Evolutionary conservation across 140 eudicot species (phyloP).

Genomic region (Cichorium intybus): DNA sequence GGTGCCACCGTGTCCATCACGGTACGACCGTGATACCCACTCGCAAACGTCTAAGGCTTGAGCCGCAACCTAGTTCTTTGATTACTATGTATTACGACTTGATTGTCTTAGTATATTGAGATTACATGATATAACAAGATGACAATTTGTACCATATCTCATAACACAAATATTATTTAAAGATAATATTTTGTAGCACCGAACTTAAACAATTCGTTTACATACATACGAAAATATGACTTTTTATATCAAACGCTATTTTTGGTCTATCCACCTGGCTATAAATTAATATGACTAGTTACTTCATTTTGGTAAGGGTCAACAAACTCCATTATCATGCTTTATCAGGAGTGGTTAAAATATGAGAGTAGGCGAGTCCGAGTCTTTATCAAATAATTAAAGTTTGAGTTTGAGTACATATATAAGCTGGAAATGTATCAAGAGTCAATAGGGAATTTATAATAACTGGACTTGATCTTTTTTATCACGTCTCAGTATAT

Average conservation of each 20-base stretch:
- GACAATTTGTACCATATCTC: background rate
- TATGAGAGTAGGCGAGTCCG: background rate
- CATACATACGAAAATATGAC: background rate
- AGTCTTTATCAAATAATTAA: background rate
- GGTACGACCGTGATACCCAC: no score
- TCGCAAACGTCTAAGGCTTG: no score
- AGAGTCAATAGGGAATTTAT: background rate
- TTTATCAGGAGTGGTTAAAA: background rate
- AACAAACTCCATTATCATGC: no score
- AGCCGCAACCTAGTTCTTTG: background rate
- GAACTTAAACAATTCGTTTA: background rate
- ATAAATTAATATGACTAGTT: no score
- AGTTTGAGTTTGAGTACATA: background rate
- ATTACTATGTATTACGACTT: background rate
- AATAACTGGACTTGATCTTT: background rate
- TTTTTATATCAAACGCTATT: background rate
- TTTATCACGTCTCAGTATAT: background rate
- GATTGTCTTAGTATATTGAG: background rate
- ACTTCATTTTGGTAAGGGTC: no score
- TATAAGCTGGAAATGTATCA: background rate
- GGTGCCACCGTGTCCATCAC: no score
- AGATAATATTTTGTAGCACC: background rate
- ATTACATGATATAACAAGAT: background rate
- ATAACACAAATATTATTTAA: no score
- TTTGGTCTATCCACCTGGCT: background rate